Evolutionary conservation across 352 stramenopile species (phyloP).

Genomic region (Pythium volutum): DNA sequence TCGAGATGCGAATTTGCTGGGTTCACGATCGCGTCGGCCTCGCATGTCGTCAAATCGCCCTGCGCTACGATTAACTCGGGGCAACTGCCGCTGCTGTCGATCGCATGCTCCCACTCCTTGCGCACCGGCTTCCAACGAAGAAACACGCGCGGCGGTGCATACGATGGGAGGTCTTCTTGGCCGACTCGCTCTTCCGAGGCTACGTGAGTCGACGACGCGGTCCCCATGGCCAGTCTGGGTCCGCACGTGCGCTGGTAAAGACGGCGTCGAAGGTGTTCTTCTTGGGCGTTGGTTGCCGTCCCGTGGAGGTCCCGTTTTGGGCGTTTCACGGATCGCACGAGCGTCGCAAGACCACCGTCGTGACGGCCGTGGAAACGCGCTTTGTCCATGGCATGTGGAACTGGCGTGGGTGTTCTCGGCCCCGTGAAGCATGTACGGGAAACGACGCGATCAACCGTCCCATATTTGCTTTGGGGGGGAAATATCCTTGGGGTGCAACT

Average conservation of each 20-base stretch:
- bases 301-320: background rate
- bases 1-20: conserved; percentile 30
- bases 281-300: background rate
- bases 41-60: conserved; percentile 39
- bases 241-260: background rate
- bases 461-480: background rate
- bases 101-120: background rate
- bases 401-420: background rate
- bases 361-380: background rate
- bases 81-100: background rate
- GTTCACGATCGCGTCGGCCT: conserved; percentile 47
- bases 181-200: background rate
- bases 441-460: background rate
- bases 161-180: background rate
- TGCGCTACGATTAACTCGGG: conserved; percentile 30
- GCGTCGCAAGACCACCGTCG: background rate
- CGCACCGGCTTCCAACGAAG: conserved; percentile 1
- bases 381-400: background rate
- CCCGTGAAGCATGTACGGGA: background rate
- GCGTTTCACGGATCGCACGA: background rate
- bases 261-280: background rate
- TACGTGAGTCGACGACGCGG: background rate
- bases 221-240: background rate
- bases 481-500: background rate
- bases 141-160: background rate